A percentile compares a stretch with the other conserved stretches of the same genome.
phyloP scores from a whole-genome alignment of 2,329 filamentous ascomycete genomes.

The Cladosporium sp. region DNA sequence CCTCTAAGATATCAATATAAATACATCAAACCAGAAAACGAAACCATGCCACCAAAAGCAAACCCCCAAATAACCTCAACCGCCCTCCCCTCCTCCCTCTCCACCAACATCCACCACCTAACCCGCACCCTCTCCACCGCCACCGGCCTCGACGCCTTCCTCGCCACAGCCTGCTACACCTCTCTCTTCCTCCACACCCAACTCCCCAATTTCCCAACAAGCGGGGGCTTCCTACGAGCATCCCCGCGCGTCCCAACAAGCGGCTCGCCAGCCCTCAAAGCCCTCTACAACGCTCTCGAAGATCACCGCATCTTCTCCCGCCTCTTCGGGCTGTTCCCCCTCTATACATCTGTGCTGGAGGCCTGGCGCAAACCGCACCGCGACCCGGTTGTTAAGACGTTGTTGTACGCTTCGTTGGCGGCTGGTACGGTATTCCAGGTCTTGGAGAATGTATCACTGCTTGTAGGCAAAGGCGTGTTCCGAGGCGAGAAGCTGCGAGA shows the following conservation, averaged over 20 bases:
- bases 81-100: neutral
- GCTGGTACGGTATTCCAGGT: conserved; percentile 71
- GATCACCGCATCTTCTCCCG: conserved; percentile 73
- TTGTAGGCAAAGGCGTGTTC: conserved; percentile 72
- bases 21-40: neutral
- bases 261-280: conserved; percentile 36
- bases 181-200: conserved; percentile 44
- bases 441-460: conserved; percentile 80
- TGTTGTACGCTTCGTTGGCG: conserved; percentile 69
- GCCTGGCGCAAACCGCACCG: conserved; percentile 38
- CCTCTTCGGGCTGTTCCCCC: conserved; percentile 73
- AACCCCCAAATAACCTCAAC: conserved; percentile 4
- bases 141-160: conserved; percentile 41
- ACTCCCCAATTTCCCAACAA: conserved; percentile 41
- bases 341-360: conserved; percentile 66
- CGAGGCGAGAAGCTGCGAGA: conserved; percentile 33
- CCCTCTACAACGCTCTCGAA: conserved; percentile 64
- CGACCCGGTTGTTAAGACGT: conserved; percentile 48
- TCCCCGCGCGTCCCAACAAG: conserved; percentile 36
- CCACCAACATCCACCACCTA: conserved; percentile 27
- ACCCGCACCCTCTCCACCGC: conserved; percentile 40
- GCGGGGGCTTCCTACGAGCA: conserved; percentile 29
- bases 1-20: neutral
- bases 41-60: conserved; percentile 2
- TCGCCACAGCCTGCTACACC: conserved; percentile 47